Percentiles rank a stretch among this genome's conserved stretches.
These are phyloP conservation scores for Phalaenopsis aphrodite DNA, from an alignment of 106 monocot species.

Conservation along the genomic window DNA sequence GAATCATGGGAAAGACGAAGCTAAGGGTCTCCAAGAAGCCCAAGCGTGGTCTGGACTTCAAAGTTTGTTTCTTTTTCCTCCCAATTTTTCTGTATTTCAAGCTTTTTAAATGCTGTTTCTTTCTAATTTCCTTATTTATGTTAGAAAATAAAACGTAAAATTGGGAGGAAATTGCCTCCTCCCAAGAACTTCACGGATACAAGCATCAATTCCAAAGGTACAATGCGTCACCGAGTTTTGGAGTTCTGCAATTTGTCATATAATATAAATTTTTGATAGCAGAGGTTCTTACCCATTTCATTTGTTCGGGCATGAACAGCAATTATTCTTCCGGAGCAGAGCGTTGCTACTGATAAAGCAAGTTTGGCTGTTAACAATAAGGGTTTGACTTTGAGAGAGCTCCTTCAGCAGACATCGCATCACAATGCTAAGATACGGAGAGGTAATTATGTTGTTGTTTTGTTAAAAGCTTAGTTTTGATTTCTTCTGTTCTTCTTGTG, in stretches of 20 bases:
- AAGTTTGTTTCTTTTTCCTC: slow-evolving; percentile 20
- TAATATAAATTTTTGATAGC: too few species aligned
- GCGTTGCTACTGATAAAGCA: slow-evolving; percentile 47
- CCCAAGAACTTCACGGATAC: slow-evolving; percentile 73
- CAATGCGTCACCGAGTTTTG: neutral
- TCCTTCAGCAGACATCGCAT: slow-evolving; percentile 87
- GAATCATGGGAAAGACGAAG: slow-evolving; percentile 42
- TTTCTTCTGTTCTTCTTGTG: neutral
- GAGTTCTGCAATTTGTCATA: neutral
- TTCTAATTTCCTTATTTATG: slow-evolving; percentile 1
- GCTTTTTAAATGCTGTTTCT: neutral
- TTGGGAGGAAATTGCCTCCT: slow-evolving; percentile 83
- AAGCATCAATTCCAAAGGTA: slow-evolving; percentile 79
- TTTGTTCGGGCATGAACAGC: slow-evolving; percentile 30
- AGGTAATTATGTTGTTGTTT: slow-evolving; percentile 20
- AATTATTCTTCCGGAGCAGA: slow-evolving; percentile 91
- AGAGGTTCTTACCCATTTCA: neutral
- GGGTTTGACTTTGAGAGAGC: slow-evolving; percentile 79
- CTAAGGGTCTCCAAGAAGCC: slow-evolving; percentile 36
- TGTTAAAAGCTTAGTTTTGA: neutral
- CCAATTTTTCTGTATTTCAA: neutral
- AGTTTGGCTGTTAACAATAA: slow-evolving; percentile 74
- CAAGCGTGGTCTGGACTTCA: slow-evolving; percentile 50
- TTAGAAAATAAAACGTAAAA: slow-evolving; percentile 77
- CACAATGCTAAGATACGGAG: slow-evolving; percentile 75